Evolutionary conservation across 2,329 filamentous ascomycete genomes (phyloP).

Genomic region (Sphaerulina musiva): DNA sequence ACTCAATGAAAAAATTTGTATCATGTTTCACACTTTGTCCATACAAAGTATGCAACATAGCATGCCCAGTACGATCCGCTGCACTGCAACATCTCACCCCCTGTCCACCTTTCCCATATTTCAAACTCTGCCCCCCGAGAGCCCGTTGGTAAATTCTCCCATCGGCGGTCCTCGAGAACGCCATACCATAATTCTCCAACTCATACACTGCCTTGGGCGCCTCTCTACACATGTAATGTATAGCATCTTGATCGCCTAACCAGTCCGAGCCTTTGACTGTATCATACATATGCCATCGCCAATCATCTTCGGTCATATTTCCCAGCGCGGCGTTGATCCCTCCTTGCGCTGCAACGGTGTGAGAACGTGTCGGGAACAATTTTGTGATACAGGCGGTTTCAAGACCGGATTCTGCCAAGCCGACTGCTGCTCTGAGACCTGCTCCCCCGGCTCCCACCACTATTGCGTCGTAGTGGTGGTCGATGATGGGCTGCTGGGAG

Average conservation of each 20-base stretch:
- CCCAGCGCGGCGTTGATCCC: constrained; percentile 56
- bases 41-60: constrained; percentile 47
- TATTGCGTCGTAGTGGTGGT: constrained; percentile 80
- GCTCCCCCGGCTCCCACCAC: constrained; percentile 53
- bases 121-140: constrained; percentile 43
- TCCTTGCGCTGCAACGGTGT: constrained; percentile 62
- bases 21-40: constrained; percentile 45
- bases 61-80: constrained; percentile 46
- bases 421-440: constrained; percentile 57
- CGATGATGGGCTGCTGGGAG: constrained; percentile 81
- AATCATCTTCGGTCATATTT: constrained; percentile 52
- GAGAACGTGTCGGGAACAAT: constrained; percentile 55
- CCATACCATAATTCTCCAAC: constrained; percentile 51
- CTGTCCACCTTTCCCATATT: constrained; percentile 46
- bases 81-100: constrained; percentile 44
- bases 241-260: constrained; percentile 55
- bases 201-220: constrained; percentile 51
- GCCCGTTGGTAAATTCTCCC: constrained; percentile 46
- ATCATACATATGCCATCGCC: constrained; percentile 57
- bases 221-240: constrained; percentile 55
- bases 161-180: constrained; percentile 45
- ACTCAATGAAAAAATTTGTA: constrained; percentile 48
- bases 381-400: constrained; percentile 61
- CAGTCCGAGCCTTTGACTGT: constrained; percentile 55
- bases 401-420: constrained; percentile 57